Base-by-base conservation (phyloP, 2,329 filamentous ascomycete species). In the Claviceps sp. region DNA sequence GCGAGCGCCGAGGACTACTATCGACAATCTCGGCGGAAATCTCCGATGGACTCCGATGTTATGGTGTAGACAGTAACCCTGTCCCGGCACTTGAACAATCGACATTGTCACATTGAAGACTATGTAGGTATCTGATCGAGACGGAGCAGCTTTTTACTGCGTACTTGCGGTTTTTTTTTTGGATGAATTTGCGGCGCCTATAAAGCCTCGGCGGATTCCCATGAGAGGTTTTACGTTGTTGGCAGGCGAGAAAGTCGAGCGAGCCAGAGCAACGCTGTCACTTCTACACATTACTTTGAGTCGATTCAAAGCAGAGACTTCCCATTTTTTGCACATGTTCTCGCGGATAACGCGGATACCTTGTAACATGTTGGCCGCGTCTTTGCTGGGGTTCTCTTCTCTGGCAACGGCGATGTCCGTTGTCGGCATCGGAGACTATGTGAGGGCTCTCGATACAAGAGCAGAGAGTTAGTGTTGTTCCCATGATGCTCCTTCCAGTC, bases 361-460 rank as follows among this genome's bases (percentile, higher is more conserved):
- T 13, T 38, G n/a, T 34, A 38, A 22, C 7, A 65, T 65, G 63
- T 58, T 54, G 48, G 46, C 58, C 48, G 48, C 57, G 7, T 52
- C 57, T 40, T 47, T 67, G 30, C 55, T 67, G 41, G 61, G 61
- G 1, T 54, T 62, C 2, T 57, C 56, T 22, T 57, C 59, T 44
- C 47, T 65, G 47, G 64, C 55, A 37, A 57, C 57, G 34, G 63
- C 62, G 17, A 57, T 57, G 16, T 62, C 64, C 6, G 44, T 60
- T 11, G 38, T 38, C 14, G 55, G 56, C 11, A 51, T 65, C 11
- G 48, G 60, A 10, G 58, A 60, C 47, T 64, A 67, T 48, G 48
- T 52, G 19, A 56, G 52, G 37, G 50, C 56, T 16, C 53, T 72
- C 1, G 62, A 67, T 44, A 55, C 57, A 41, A 64, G 68, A 63